Base-by-base conservation (phyloP, 768 basidiomycete genomes). In the Lentinula guzmanii region DNA sequence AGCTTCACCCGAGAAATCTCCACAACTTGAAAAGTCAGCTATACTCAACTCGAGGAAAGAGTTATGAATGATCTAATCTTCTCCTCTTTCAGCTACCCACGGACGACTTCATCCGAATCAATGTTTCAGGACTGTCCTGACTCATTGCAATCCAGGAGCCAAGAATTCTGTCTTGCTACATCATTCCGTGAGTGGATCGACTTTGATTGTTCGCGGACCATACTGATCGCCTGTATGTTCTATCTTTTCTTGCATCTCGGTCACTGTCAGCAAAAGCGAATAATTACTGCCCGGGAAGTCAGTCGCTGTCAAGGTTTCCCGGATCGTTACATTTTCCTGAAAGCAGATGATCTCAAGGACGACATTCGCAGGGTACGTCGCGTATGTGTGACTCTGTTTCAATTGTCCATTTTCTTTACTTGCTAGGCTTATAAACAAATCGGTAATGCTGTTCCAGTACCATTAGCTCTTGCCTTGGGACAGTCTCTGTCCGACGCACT, bases 261-360 rank as follows among this genome's bases (percentile, higher is more conserved):
- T 58, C 31, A 10, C 31, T 33, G 15, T 45, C 65, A 91, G 86
- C 88, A 91, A 87, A 84, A 84, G 64, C 82, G 91, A 6, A 80
- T 89, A 28, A 67, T 90, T 43, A 86, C 78, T 3, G 81, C 90
- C 13, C 76, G 82, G 35, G 90, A 91, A 67, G 82, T 79, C 48
- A 89, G 90, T 16, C 80, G 91, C 24, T 83, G 86, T 0, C 91
- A 93, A 73, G 91, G 91, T 0, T 92, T 93, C 65, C 88, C 89
- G 0, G 91, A 93, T 63, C 46, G 74, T 41, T 90, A 89, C 63
- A 64, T 77, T 53, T 87, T 86, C 0, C 73, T 69, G 3, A 77
- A 81, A 9, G 52, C 31, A 53, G 52, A 33, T 11, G 5, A 48
- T 24, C 8, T 48, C 8, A 48, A 56, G n/a, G 58, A 46, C 4